Evolutionary conservation across 1,139 yeast species (phyloP).

Genomic region (Suhomyces chickasaworum): DNA sequence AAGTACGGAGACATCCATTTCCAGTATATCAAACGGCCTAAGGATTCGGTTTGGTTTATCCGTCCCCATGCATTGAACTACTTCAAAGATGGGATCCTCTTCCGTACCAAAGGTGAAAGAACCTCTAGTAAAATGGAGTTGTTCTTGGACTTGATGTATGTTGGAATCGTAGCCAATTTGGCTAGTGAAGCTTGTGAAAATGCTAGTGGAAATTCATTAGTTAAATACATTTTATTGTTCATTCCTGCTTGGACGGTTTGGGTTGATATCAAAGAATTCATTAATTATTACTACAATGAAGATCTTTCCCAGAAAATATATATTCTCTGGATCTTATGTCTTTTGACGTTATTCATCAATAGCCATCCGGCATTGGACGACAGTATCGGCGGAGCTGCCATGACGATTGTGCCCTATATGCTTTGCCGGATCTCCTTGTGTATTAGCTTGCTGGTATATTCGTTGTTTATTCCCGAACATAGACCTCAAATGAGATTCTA

Average conservation of each 20-base stretch:
- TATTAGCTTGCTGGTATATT: constrained; percentile 41
- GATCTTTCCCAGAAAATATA: constrained; percentile 58
- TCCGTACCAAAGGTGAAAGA: constrained; percentile 59
- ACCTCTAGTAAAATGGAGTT: constrained; percentile 55
- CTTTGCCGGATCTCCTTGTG: constrained; percentile 47
- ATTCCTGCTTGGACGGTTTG: constrained; percentile 65
- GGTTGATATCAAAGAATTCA: constrained; percentile 65
- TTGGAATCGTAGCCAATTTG: constrained; percentile 63
- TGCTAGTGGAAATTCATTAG: constrained; percentile 50
- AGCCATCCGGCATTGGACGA: constrained; percentile 45
- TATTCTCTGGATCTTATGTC: constrained; percentile 55
- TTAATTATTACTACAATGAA: constrained; percentile 65
- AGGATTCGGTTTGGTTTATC: constrained; percentile 46
- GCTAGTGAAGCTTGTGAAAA: constrained; percentile 57
- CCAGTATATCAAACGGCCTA: constrained; percentile 50
- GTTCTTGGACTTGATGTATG: constrained; percentile 64
- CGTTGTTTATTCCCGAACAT: constrained; percentile 56
- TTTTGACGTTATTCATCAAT: constrained; percentile 56
- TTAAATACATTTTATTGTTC: constrained; percentile 54
- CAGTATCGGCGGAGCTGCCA: constrained; percentile 40
- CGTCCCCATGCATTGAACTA: constrained; percentile 64
- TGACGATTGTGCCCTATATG: constrained; percentile 49
- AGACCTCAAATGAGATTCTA: constrained; percentile 52
- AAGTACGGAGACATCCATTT: constrained; percentile 55
- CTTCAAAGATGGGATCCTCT: constrained; percentile 58